Evolutionary conservation across 805 yeast species (phyloP).

Genomic region (Scheffersomyces stipitis): DNA sequence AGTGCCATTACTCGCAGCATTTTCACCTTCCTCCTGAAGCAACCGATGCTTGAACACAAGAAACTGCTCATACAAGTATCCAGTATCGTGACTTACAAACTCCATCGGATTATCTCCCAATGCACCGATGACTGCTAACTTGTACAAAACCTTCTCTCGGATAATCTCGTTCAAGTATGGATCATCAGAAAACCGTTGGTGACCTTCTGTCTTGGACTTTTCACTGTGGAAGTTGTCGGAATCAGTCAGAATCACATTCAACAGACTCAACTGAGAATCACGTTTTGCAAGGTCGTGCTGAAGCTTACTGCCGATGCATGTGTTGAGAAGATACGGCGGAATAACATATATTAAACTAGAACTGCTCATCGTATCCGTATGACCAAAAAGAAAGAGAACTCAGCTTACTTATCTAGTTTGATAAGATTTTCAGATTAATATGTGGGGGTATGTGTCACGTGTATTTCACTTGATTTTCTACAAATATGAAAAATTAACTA

Average conservation of each 20-base stretch:
- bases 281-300: slow-evolving; percentile 21
- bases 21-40: slow-evolving; percentile 12
- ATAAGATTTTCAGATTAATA: no score
- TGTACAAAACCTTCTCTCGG: slow-evolving; percentile 31
- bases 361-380: no score
- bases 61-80: slow-evolving; percentile 30
- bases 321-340: slow-evolving; percentile 43
- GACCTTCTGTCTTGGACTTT: slow-evolving; percentile 10
- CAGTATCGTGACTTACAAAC: slow-evolving; percentile 18
- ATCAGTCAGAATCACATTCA: slow-evolving; percentile 25
- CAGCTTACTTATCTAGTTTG: no score
- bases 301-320: slow-evolving; percentile 34
- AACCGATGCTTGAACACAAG: slow-evolving; percentile 31
- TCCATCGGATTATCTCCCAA: slow-evolving; percentile 34
- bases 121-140: slow-evolving; percentile 35
- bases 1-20: slow-evolving; percentile 4
- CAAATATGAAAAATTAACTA: no score
- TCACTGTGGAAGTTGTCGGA: slow-evolving; percentile 25
- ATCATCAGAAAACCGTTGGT: slow-evolving; percentile 28
- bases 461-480: no score
- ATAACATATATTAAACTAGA: slow-evolving; percentile 30
- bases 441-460: no score
- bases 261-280: slow-evolving; percentile 23
- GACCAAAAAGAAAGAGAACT: no score
- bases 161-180: slow-evolving; percentile 30